A percentile compares a stretch with the other conserved stretches of the same genome.
phyloP scores from a whole-genome alignment of 2,329 filamentous ascomycete genomes.

The Beauveria asiatica region DNA sequence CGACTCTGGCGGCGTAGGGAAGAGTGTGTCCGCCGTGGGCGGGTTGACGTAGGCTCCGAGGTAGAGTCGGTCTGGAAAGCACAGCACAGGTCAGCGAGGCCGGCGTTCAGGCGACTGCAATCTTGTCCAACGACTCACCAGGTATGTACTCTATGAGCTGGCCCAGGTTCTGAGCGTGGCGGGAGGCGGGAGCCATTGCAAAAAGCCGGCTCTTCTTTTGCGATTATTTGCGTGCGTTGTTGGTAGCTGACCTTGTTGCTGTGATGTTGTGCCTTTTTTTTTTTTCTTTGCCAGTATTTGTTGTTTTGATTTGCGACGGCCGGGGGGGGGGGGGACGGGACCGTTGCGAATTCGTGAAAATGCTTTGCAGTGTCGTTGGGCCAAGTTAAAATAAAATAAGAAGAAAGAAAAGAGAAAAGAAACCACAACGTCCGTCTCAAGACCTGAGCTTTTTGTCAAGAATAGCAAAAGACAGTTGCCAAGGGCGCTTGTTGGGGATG shows the following conservation, averaged over 20 bases:
- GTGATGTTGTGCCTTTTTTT: neutral
- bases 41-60: conserved; percentile 82
- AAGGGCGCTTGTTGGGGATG: neutral
- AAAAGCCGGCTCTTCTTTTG: conserved; percentile 17
- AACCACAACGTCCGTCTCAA: neutral
- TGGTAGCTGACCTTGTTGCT: too few relatives aligned
- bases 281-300: too few relatives aligned
- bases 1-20: conserved; percentile 56
- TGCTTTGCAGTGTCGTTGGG: neutral
- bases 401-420: neutral
- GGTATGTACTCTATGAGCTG: conserved; percentile 96
- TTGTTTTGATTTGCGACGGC: neutral
- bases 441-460: too few relatives aligned
- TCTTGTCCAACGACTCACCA: conserved; percentile 46
- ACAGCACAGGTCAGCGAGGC: neutral
- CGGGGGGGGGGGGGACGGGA: too few relatives aligned
- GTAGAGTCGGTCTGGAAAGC: conserved; percentile 73
- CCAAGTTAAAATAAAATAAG: neutral
- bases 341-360: neutral
- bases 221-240: too few relatives aligned
- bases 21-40: conserved; percentile 72
- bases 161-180: conserved; percentile 55
- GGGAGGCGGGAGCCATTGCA: conserved; percentile 43
- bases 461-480: neutral
- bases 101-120: too few relatives aligned